Conservation (phyloP, 176 grass and related monocot species). For the Cenchrus purpureus region DNA sequence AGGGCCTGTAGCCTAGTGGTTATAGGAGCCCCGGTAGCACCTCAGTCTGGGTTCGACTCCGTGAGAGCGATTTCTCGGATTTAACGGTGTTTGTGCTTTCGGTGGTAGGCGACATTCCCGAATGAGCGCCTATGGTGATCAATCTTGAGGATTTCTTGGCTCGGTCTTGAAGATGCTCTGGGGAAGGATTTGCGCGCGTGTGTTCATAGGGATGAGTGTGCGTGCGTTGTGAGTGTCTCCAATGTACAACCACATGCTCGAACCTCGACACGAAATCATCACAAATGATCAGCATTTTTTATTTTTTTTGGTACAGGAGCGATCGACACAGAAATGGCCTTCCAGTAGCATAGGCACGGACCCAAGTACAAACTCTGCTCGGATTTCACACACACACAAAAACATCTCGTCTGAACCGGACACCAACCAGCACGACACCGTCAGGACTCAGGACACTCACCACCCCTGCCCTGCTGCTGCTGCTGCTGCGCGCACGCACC, state of each 20-base stretch:
- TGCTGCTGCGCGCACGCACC: neutral
- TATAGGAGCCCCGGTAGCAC: too few species aligned
- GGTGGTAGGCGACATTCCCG: too few species aligned
- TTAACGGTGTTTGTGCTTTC: too few species aligned
- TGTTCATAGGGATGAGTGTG: too few species aligned
- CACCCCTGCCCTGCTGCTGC: neutral
- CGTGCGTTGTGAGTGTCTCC: too few species aligned
- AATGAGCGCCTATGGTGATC: too few species aligned
- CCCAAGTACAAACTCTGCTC: conserved; percentile 7
- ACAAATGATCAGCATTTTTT: conserved; percentile 1
- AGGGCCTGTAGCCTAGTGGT: too few species aligned
- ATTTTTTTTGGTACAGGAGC: conserved; percentile 30
- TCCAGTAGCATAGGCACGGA: neutral
- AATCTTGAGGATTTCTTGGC: too few species aligned
- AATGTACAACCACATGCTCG: neutral
- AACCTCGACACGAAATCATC: neutral
- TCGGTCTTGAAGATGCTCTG: too few species aligned
- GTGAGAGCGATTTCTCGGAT: too few species aligned
- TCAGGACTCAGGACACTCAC: neutral
- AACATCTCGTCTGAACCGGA: neutral
- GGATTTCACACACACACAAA: neutral
- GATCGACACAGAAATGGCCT: neutral
- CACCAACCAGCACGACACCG: neutral
- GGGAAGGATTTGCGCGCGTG: too few species aligned
- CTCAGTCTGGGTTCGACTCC: too few species aligned